Evolutionary conservation across 306 rosid genomes (phyloP).

Genomic region (Prunus kanzakura): DNA sequence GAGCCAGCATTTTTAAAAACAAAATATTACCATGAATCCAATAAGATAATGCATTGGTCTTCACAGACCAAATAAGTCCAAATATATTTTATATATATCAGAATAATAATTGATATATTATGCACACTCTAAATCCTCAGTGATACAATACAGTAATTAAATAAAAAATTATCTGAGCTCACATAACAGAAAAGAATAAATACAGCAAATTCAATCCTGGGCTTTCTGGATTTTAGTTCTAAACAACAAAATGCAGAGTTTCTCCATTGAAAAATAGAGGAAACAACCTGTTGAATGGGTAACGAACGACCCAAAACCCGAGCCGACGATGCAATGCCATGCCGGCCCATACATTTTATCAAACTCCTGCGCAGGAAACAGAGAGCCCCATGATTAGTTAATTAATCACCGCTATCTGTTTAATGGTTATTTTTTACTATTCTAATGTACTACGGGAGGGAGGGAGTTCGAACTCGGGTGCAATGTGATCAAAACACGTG

Average conservation of each 20-base stretch:
- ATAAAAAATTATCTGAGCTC: not conserved
- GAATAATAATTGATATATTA: not conserved
- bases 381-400: not conserved
- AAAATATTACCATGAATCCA: too few species aligned
- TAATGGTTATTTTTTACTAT: too few species aligned
- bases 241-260: slow-evolving; percentile 66
- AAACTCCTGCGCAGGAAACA: slow-evolving; percentile 62
- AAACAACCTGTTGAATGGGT: slow-evolving; percentile 93
- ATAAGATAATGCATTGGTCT: too few species aligned
- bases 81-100: too few species aligned
- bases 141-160: not conserved
- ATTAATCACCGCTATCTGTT: not conserved
- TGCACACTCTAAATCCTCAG: slow-evolving; percentile 2
- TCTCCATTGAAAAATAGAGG: slow-evolving; percentile 87
- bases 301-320: slow-evolving; percentile 92
- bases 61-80: too few species aligned
- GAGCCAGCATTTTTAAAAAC: too few species aligned
- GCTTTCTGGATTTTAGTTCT: slow-evolving; percentile 80
- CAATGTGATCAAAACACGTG: slow-evolving; percentile 33
- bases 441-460: too few species aligned
- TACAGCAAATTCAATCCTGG: slow-evolving; percentile 25
- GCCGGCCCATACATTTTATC: slow-evolving; percentile 93
- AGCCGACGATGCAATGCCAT: slow-evolving; percentile 98
- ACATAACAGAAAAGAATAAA: not conserved
- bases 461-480: not conserved